A percentile compares a stretch with the other conserved stretches of the same genome.
Conservation (phyloP, 2,329 filamentous ascomycete genomes). For the Rutstroemia sp. region DNA sequence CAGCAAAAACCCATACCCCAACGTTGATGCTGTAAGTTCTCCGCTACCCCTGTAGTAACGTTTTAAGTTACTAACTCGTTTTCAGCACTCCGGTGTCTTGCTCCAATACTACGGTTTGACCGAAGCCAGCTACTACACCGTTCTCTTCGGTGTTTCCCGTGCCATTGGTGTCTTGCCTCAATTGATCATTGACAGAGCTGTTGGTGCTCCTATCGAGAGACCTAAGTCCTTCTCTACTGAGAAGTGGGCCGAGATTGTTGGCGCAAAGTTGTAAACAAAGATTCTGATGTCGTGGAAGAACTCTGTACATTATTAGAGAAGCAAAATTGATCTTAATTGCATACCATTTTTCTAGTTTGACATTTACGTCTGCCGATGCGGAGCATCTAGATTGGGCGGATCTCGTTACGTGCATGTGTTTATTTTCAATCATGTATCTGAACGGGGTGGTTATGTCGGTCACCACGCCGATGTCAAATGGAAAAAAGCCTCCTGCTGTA, state of each 20-base stretch:
- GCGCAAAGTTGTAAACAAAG: slow-evolving; percentile 71
- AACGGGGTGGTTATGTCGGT: too few species aligned
- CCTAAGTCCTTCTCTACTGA: slow-evolving; percentile 99
- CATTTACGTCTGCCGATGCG: too few species aligned
- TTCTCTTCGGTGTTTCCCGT: slow-evolving; percentile 97
- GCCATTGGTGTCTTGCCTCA: slow-evolving; percentile 98
- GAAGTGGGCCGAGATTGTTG: slow-evolving; percentile 88
- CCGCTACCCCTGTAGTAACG: background rate
- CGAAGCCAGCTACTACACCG: slow-evolving; percentile 99
- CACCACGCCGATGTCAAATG: too few species aligned
- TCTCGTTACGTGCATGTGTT: too few species aligned
- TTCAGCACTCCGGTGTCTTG: slow-evolving; percentile 84
- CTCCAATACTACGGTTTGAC: slow-evolving; percentile 99
- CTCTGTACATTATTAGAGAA: too few species aligned
- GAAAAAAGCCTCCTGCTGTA: too few species aligned
- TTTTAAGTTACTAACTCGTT: background rate
- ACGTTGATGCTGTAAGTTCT: slow-evolving; percentile 67
- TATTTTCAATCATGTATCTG: too few species aligned
- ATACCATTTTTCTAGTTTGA: too few species aligned
- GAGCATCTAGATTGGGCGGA: too few species aligned
- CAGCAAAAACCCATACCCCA: slow-evolving; percentile 81
- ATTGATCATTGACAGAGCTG: slow-evolving; percentile 98
- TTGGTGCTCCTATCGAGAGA: slow-evolving; percentile 94
- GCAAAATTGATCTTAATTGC: too few species aligned
- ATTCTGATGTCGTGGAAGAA: too few species aligned